These are phyloP conservation scores for Terana coerulea DNA, from an alignment of 768 basidiomycete species.

Conservation along the genomic window DNA sequence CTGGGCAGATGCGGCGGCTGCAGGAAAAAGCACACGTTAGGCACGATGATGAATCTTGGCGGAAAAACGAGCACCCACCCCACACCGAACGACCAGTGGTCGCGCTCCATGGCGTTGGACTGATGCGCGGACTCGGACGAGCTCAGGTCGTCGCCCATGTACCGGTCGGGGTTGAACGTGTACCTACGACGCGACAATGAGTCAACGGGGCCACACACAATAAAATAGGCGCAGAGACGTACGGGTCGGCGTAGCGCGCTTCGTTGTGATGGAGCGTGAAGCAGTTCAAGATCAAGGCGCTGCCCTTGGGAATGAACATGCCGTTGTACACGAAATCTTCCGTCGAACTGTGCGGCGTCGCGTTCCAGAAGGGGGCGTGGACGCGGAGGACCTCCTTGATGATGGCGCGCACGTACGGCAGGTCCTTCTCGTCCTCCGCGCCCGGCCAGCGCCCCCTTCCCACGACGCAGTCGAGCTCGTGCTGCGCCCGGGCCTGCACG, in stretches of 20 bases:
- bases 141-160: constrained; percentile 33
- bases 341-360: constrained; percentile 25
- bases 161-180: constrained; percentile 42
- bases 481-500: constrained; percentile 24
- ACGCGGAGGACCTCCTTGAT: constrained; percentile 19
- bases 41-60: background rate
- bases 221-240: constrained; percentile 19
- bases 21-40: background rate
- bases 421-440: constrained; percentile 20
- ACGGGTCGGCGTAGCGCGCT: constrained; percentile 37
- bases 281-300: constrained; percentile 25
- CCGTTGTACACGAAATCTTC: constrained; percentile 30
- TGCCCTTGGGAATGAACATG: constrained; percentile 28
- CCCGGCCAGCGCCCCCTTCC: constrained; percentile 22
- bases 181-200: constrained; percentile 12
- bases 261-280: constrained; percentile 26
- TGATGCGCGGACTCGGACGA: constrained; percentile 42
- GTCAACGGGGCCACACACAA: background rate
- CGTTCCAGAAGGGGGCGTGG: constrained; percentile 26
- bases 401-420: constrained; percentile 26
- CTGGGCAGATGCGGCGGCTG: constrained; percentile 36
- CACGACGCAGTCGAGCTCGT: constrained; percentile 24
- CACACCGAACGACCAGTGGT: constrained; percentile 49
- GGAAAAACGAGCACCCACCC: constrained; percentile 32
- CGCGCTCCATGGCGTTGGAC: constrained; percentile 38